Evolutionary conservation across 441 rosid genomes (phyloP), one percentile per base, ranked within the genome.

Genomic region (Manihot esculenta): DNA sequence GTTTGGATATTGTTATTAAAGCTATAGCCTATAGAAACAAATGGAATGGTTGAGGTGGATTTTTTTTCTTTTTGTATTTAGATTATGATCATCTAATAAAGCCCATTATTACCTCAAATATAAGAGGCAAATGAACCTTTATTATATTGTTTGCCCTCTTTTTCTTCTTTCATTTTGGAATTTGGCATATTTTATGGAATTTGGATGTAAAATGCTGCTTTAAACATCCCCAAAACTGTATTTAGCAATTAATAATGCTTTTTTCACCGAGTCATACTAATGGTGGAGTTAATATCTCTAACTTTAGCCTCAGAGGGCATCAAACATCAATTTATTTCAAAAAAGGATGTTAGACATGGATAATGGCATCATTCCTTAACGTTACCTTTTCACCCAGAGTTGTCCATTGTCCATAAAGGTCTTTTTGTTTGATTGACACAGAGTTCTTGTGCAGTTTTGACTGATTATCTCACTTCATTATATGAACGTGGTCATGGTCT

Each of bases 1-100:
- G 65, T 79, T 79, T 81, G 81, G 77, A 82, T 70, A 69, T 70
- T 80, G 73, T 78, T 76, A 57, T 71, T 62, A 75, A 74, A 65
- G 24, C 71, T 79, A 66, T 54, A 61, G 59, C 53, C 71, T 79
- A 66, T 54, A 61, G 59, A 54, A 65, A 70, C 50, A 48, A 65
- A 61, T 30, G 23, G 27, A 42, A 72, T 41, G 63, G 18, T 50
- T 63, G 59, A 42, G 68, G 69, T 69, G 33, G 60, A 24, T n/a
- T n/a, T n/a, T n/a, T n/a, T 60, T 74, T 63, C 44, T 68, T 76
- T 65, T 53, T 70, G 74, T 70, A 56, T 74, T 53, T 48, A 62
- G 33, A 63, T 58, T 66, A 13, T 62, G 18, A 20, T 66, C 63
- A 59, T 66, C 38, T 54, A 74, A 70, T 74, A 66, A 70, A 70